Evolutionary conservation across 2,329 filamentous ascomycete species (phyloP).

Genomic region (Aureobasidium sp.): DNA sequence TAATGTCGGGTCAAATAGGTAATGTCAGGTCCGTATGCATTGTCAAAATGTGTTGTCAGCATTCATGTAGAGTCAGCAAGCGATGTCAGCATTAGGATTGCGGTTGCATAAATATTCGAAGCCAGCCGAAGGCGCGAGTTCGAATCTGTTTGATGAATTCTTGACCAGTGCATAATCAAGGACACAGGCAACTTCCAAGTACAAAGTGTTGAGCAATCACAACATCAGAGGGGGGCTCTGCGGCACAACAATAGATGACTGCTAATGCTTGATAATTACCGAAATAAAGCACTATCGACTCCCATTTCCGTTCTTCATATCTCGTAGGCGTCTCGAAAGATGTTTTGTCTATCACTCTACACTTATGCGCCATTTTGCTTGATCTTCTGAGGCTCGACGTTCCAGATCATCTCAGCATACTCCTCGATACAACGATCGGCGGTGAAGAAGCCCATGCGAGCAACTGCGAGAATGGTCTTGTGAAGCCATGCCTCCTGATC

Average conservation of each 20-base stretch:
- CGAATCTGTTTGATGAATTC: too few relatives aligned
- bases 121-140: too few relatives aligned
- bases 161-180: too few relatives aligned
- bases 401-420: constrained; percentile 97
- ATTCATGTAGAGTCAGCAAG: too few relatives aligned
- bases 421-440: constrained; percentile 93
- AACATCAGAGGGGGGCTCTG: background rate
- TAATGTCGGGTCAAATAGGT: too few relatives aligned
- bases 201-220: background rate
- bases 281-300: background rate
- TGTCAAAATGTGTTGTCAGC: too few relatives aligned
- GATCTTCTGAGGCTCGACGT: constrained; percentile 68
- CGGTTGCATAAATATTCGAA: too few relatives aligned
- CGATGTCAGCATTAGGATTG: too few relatives aligned
- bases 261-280: background rate
- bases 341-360: background rate
- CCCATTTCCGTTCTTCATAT: background rate
- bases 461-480: constrained; percentile 81
- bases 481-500: constrained; percentile 88
- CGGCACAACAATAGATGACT: background rate
- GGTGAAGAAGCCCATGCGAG: constrained; percentile 95
- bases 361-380: constrained; percentile 14
- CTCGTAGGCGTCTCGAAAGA: background rate
- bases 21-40: too few relatives aligned
- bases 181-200: background rate